These are phyloP conservation scores for Phytophthora ramorum DNA, from an alignment of 352 stramenopile species.

Conservation along the genomic window DNA sequence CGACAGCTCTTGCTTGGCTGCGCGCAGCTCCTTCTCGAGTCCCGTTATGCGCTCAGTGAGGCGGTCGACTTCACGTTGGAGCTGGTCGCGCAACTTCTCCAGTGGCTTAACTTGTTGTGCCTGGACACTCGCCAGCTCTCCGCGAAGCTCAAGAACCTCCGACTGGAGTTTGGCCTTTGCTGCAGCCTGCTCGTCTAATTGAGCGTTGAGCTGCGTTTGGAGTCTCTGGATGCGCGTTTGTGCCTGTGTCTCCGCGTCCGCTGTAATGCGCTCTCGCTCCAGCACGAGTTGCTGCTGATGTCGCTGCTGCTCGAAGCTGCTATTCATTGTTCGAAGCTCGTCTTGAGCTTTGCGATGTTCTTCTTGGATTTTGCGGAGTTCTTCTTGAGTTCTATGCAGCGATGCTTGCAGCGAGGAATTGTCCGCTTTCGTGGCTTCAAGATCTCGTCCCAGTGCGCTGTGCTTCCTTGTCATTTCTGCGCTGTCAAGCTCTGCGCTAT, in stretches of 20 bases:
- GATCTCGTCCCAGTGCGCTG: conserved; percentile 7
- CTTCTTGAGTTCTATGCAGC: conserved; percentile 17
- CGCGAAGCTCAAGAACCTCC: conserved; percentile 37
- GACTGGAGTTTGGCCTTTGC: conserved; percentile 34
- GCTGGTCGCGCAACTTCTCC: conserved; percentile 47
- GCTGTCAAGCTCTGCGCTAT: conserved; percentile 14
- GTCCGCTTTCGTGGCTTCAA: conserved; percentile 26
- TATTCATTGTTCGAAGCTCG: conserved; percentile 27
- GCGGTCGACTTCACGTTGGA: conserved; percentile 45
- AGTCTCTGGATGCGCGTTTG: conserved; percentile 31
- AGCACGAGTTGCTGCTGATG: conserved; percentile 29
- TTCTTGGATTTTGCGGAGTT: conserved; percentile 19
- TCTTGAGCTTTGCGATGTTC: conserved; percentile 30
- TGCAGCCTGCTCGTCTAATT: conserved; percentile 36
- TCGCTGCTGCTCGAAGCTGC: conserved; percentile 33
- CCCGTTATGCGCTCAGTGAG: conserved; percentile 26
- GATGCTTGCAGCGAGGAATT: conserved; percentile 9
- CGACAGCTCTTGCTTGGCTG: conserved; percentile 36
- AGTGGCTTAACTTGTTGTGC: conserved; percentile 38
- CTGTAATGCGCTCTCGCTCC: conserved; percentile 31
- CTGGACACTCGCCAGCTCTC: conserved; percentile 33
- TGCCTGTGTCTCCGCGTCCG: conserved; percentile 23
- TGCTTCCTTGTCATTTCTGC: conserved; percentile 11
- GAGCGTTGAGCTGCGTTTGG: conserved; percentile 39
- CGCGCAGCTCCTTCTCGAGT: conserved; percentile 46